Evolutionary conservation across 1,284 basidiomycete species (phyloP).

Genomic region (Phylloporus sp.): DNA sequence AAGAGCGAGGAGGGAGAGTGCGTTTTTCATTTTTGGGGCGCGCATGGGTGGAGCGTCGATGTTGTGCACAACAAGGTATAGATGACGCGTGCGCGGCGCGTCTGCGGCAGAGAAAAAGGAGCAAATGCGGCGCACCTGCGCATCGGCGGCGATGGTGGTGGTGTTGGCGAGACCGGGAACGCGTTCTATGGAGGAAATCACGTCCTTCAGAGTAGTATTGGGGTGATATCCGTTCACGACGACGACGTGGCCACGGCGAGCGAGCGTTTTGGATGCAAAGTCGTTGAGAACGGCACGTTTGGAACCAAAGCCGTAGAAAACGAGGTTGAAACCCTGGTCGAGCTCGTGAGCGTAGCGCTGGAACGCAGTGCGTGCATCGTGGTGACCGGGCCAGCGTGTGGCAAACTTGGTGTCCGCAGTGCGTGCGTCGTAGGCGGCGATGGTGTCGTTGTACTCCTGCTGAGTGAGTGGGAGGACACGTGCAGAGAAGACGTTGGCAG

Average conservation of each 20-base stretch:
- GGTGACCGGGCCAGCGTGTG: slow-evolving; percentile 34
- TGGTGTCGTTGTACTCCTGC: slow-evolving; percentile 60
- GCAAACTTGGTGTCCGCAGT: slow-evolving; percentile 31
- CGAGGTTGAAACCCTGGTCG: slow-evolving; percentile 80
- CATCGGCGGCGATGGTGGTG: slow-evolving; percentile 51
- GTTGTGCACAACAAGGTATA: slow-evolving; percentile 87
- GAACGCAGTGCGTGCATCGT: slow-evolving; percentile 49
- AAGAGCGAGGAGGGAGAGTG: slow-evolving; percentile 71
- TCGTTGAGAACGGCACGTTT: slow-evolving; percentile 77
- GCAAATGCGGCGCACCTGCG: slow-evolving; percentile 65
- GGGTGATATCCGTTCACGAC: slow-evolving; percentile 84
- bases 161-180: slow-evolving; percentile 55
- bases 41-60: slow-evolving; percentile 80
- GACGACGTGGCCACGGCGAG: slow-evolving; percentile 69
- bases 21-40: slow-evolving; percentile 58
- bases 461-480: slow-evolving; percentile 68
- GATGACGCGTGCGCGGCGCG: slow-evolving; percentile 38
- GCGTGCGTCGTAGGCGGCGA: slow-evolving; percentile 40
- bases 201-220: slow-evolving; percentile 67
- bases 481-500: slow-evolving; percentile 75
- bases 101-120: slow-evolving; percentile 55
- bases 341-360: slow-evolving; percentile 73
- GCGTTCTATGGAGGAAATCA: slow-evolving; percentile 69
- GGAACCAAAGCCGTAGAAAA: slow-evolving; percentile 88
- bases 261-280: slow-evolving; percentile 63